These are phyloP conservation scores for Ploettnerulaceae sp. DNA, from an alignment of 2,329 filamentous ascomycete genomes.

Conservation along the genomic window DNA sequence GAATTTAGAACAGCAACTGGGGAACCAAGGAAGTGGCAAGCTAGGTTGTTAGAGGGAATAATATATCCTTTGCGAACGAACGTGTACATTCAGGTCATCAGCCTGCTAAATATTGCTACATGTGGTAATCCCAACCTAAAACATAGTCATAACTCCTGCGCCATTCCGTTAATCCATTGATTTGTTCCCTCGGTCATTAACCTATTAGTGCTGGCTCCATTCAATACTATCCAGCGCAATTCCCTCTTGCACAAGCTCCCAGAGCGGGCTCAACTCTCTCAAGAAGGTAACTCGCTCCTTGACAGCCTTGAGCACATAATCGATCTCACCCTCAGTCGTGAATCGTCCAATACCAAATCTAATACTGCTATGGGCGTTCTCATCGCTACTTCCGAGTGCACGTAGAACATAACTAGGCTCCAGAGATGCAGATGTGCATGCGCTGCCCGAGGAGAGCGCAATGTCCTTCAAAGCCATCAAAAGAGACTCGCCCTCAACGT, in stretches of 20 bases:
- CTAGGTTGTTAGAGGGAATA: too few species aligned
- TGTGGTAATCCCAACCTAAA: conserved; percentile 1
- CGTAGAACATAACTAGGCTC: conserved; percentile 95
- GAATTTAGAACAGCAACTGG: background rate
- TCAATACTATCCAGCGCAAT: conserved; percentile 94
- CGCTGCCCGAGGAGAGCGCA: conserved; percentile 90
- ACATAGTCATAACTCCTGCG: conserved; percentile 5
- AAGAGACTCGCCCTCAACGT: conserved; percentile 95
- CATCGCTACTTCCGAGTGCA: conserved; percentile 91
- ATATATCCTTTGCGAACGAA: conserved; percentile 14
- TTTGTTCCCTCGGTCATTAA: background rate
- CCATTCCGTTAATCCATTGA: conserved; percentile 1
- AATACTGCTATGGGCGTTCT: conserved; percentile 96
- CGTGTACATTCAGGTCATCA: conserved; percentile 14
- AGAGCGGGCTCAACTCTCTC: conserved; percentile 88
- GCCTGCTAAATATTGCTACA: conserved; percentile 15
- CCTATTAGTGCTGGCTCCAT: conserved; percentile 84
- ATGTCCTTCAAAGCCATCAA: conserved; percentile 99
- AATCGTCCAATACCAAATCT: conserved; percentile 96
- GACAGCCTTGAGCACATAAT: conserved; percentile 95
- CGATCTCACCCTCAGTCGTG: conserved; percentile 90
- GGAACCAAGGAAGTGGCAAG: conserved; percentile 10
- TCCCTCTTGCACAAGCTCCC: conserved; percentile 97
- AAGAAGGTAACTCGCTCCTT: conserved; percentile 86
- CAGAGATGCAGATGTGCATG: conserved; percentile 92